Base-by-base conservation (phyloP, 805 yeast genomes). In the Naumovozyma baii region DNA sequence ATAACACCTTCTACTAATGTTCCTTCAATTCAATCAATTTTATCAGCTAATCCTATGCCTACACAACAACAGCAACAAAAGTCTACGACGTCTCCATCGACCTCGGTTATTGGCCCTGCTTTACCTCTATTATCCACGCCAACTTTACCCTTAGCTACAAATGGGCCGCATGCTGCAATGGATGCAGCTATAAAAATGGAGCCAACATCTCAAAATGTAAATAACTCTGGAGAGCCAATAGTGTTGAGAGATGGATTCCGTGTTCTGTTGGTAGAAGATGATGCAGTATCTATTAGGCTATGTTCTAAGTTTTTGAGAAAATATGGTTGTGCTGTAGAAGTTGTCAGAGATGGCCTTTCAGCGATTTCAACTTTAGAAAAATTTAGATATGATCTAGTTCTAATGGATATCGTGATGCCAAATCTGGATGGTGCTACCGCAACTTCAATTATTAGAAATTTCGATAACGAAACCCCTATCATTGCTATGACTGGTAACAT, bases 401-500 rank as follows among this genome's bases (percentile, higher is more conserved):
- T 83, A 33, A 83, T 83, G 94, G 94, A 83, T 62, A 83, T 83
- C 38, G 90, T 83, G 17, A 83, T 83, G 92, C 94, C 94, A 10
- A 83, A 81, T 56, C 61, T 83, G 50, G 86, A 85, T 65, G 86
- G 96, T 52, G 87, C 88, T 16, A 80, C 94, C 2, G 96, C 96
- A 1, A 83, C 96, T 1, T 81, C 90, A 31, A 77, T 90, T 33
- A 86, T 92, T 36, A 71, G 97, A 49, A 77, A 81, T 15, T 84
- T 85, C 56, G 94, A 87, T 59, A 75, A 76, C 16, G 73, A 73
- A 39, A 85, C 96, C 0, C 97, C 97, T 10, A 84, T 92, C 46
- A 81, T 92, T 48, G 94, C 95, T 22, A 85, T 85, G 95, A 85
- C 95, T 2, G 94, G 95, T 31, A 86, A 85, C 55, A 83, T 85